Evolutionary conservation across 108 stramenopile genomes (phyloP).

Genomic region (Discostella stelligeroides): DNA sequence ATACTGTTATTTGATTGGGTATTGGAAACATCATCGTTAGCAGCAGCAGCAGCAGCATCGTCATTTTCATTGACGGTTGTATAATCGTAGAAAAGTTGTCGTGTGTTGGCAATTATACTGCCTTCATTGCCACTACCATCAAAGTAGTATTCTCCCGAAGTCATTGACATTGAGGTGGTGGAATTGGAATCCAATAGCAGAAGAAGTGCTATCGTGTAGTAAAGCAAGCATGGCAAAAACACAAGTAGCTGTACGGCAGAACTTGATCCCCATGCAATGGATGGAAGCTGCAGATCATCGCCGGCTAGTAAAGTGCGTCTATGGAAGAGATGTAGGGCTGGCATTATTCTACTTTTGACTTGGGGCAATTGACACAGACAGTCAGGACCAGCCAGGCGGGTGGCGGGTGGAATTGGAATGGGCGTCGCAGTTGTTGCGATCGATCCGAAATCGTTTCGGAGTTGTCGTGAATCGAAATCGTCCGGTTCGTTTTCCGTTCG

Average conservation of each 20-base stretch:
- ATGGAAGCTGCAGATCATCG: constrained; percentile 81
- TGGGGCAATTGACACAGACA: too few species aligned
- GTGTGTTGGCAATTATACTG: not conserved
- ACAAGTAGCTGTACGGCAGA: constrained; percentile 29
- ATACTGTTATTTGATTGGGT: constrained; percentile 2
- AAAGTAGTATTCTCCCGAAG: not conserved
- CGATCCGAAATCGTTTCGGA: too few species aligned
- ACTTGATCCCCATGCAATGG: constrained; percentile 41
- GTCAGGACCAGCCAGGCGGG: too few species aligned
- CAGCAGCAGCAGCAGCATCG: too few species aligned
- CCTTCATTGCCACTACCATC: not conserved
- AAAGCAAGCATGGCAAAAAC: constrained; percentile 34
- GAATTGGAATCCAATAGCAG: constrained; percentile 8
- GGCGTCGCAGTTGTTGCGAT: too few species aligned
- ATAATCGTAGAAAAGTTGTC: constrained; percentile 11
- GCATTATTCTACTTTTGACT: constrained; percentile 46
- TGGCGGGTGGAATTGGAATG: too few species aligned
- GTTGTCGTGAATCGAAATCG: too few species aligned
- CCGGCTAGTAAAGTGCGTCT: constrained; percentile 76
- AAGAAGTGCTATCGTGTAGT: constrained; percentile 36
- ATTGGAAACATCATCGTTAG: not conserved
- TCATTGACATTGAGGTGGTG: not conserved
- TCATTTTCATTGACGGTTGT: constrained; percentile 1
- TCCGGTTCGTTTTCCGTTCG: too few species aligned
- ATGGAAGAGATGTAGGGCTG: constrained; percentile 80